Base-by-base conservation (phyloP, 305 asterid genomes). In the Solanum hybrid region DNA sequence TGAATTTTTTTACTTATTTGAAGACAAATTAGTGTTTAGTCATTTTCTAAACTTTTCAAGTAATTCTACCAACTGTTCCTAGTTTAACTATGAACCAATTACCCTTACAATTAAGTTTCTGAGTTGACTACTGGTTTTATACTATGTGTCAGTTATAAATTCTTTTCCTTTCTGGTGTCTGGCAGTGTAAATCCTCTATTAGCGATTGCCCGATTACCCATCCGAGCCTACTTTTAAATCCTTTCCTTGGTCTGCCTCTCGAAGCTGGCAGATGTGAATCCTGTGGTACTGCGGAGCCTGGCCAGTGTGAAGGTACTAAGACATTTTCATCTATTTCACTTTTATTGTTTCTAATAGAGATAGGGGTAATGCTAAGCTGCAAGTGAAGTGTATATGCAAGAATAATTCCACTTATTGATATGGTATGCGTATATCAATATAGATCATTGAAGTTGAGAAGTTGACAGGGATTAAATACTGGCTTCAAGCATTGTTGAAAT, bases 181-280 rank as follows among this genome's bases (percentile, higher is more conserved):
- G 89, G 81, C 90, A 97, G 99, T 92, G 94, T 89, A 96, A 94
- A 95, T 95, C 98, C 78, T 97, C 99, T 27, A 93, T 94, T 78
- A 95, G 97, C 87, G 96, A 95, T 57, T 97, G 97, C 70, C 98
- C 98, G 11, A 96, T 97, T 89, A 96, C 93, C 89, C 99, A 97
- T 93, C 96, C 98, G 29, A 96, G 97, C 91, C 98, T 96, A 89
- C 97, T 97, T 41, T 93, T 96, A 22, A 97, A 97, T 90, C 99
- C 99, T 80, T 97, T 95, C 91, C 99, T 97, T 91, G 99, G 99
- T 70, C 93, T 97, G 91, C 99, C 99, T 7, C 98, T 97, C 76
- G 97, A 97, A 91, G 93, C 93, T 45, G 99, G 99, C 27, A 97
- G 95, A 95, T 97, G 99, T 83, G 99, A 97, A 93, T 95, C 99